Base-by-base conservation (phyloP, 2,329 filamentous ascomycete species). In the Neofusicoccum kwambonambiense region DNA sequence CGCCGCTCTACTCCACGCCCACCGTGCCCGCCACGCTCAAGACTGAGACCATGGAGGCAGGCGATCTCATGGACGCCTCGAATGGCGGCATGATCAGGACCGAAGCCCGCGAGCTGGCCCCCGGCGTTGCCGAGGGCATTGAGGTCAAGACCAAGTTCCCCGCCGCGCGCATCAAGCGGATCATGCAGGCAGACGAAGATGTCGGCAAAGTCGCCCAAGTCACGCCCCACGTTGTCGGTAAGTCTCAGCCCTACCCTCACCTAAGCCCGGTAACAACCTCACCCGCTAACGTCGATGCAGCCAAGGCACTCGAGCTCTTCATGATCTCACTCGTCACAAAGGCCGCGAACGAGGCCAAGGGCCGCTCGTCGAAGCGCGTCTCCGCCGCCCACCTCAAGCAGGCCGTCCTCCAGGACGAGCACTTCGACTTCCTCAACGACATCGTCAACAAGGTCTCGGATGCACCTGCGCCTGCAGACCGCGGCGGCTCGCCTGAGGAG, bases 121-220 rank as follows among this genome's bases (percentile, higher is more conserved):
- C 74, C 47, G 71, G 72, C 47, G 73, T 77, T 52, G 74, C 75
- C 61, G 78, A 87, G 80, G 76, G 86, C 77, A 80, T 97, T 80
- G 78, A 92, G 49, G 92, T 99, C 71, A 91, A 88, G 78, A 98
- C 94, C 39, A 97, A 97, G 73, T 99, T 99, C 73, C 95, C 95
- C 1, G 96, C 96, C 37, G 95, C 95, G 13, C 87, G 95, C 67
- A 99, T 99, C 82, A 99, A 99, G 84, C 89, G 95, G 60, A 98
- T 99, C 73, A 98, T 99, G 95, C 95, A 99, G 80, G 94, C 94
- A 11, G 95, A 99, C 74, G 95, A 99, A 75, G 95, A 99, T 76
- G 93, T 99, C 0, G 95, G 95, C 67, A 99, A 99, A 80, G 95
- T 99, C 9, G 93, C 95, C 3, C 95, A 99, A 78, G 95, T 98